Conservation (phyloP, 768 basidiomycete species). For the Xerocomus spinulosus region DNA sequence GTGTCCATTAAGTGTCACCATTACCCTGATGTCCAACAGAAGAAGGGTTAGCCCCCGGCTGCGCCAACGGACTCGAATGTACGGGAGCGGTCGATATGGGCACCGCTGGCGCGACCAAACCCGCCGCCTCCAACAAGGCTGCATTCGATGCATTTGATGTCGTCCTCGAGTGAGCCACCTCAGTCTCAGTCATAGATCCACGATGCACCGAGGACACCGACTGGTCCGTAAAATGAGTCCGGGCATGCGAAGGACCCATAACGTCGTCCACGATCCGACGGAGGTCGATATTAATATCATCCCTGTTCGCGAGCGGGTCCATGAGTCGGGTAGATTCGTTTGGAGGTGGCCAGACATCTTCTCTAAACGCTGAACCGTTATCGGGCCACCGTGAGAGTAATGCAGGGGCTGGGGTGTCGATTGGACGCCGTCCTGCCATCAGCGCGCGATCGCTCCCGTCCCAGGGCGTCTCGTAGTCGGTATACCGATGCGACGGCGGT, state of each 20-base stretch:
- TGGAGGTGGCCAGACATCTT: constrained; percentile 44
- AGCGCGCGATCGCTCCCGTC: constrained; percentile 6
- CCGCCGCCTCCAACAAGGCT: constrained; percentile 22
- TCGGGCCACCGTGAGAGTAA: constrained; percentile 26
- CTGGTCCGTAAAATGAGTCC: constrained; percentile 18
- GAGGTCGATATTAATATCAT: constrained; percentile 33
- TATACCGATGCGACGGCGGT: constrained; percentile 10
- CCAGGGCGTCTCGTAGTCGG: constrained; percentile 22
- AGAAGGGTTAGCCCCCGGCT: neutral
- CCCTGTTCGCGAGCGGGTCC: constrained; percentile 11
- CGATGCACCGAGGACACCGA: constrained; percentile 23
- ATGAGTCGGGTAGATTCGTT: constrained; percentile 22
- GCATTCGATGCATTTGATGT: constrained; percentile 19
- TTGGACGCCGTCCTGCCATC: neutral
- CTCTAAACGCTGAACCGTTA: constrained; percentile 44
- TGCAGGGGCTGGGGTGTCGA: neutral
- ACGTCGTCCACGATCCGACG: constrained; percentile 44
- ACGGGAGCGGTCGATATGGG: neutral
- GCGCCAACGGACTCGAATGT: constrained; percentile 22
- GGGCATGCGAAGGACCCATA: constrained; percentile 37
- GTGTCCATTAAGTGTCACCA: neutral
- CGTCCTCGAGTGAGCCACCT: constrained; percentile 18
- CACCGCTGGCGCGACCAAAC: constrained; percentile 3
- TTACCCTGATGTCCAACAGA: neutral
- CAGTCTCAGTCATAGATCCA: constrained; percentile 7